Base-by-base conservation (phyloP, 2,329 filamentous ascomycete genomes). In the Akanthomyces uredinophilus region DNA sequence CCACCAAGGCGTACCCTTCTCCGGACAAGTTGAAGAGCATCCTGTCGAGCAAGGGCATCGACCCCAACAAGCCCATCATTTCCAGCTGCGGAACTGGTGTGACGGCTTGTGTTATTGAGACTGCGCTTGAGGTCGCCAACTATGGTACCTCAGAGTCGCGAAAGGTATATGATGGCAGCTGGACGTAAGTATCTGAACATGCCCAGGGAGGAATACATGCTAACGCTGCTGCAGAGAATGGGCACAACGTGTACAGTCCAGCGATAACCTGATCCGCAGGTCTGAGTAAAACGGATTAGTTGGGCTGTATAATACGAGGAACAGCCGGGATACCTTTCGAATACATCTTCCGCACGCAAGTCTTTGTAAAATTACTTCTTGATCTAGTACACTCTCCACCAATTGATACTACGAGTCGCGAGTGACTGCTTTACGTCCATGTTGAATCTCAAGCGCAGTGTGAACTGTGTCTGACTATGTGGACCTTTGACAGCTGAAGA, bases 51-150 rank as follows among this genome's bases (percentile, higher is more conserved):
- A 94, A 89, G 72, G 89, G 92, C 0, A 78, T 99, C 10, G 88
- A 96, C 71, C 86, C 89, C 0, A 80, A 81, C 32, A 92, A 88
- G 73, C 90, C 93, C 4, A 90, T 97, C 67, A 89, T 98, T 68
- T 90, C 87, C 55, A 94, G 85, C 69, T 99, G 95, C 70, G 95
- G 95, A 14, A 97, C 93, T 7, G 95, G 95, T 39, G 94, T 99
- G 57, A 98, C 93, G 13, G 95, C 95, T 8, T 91, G 91, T 20
- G 85, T 97, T 49, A 86, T 99, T 47, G 95, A 99, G 72, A 89
- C 92, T 43, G 95, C 92, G 2, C 77, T 99, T 60, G 86, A 85
- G 35, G 87, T 92, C 74, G 91, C 93, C 24, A 88, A 87, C 1
- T 93, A 87, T 71, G 90, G 89, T 2, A 79, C 84, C 4, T 76